Evolutionary conservation across 2,329 filamentous ascomycete species (phyloP).

Genomic region (Monascus ruber): DNA sequence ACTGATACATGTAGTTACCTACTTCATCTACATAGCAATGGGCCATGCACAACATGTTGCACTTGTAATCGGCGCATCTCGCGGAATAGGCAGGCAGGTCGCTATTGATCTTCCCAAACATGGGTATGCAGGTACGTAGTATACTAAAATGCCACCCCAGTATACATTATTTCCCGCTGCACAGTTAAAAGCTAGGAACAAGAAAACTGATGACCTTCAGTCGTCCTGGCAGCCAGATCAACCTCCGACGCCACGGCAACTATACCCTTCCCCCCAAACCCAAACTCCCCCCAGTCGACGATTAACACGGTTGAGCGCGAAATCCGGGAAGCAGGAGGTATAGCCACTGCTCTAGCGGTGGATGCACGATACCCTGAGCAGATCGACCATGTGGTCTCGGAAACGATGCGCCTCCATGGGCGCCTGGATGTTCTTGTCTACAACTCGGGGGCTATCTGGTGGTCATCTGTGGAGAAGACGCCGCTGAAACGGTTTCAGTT

Average conservation of each 20-base stretch:
- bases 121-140: slow-evolving; percentile 54
- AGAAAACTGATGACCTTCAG: slow-evolving; percentile 29
- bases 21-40: slow-evolving; percentile 4
- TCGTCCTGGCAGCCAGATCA: slow-evolving; percentile 67
- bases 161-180: too few relatives aligned
- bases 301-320: slow-evolving; percentile 71
- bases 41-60: slow-evolving; percentile 40
- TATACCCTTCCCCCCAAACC: slow-evolving; percentile 58
- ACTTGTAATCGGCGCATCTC: slow-evolving; percentile 62
- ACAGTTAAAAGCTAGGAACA: neutral
- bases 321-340: slow-evolving; percentile 53
- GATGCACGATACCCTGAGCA: slow-evolving; percentile 57
- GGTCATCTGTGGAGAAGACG: slow-evolving; percentile 62
- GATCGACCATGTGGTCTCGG: slow-evolving; percentile 48
- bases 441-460: slow-evolving; percentile 79
- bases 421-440: slow-evolving; percentile 66
- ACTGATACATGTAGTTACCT: too few relatives aligned
- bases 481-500: slow-evolving; percentile 65
- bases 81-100: slow-evolving; percentile 71
- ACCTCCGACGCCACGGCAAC: slow-evolving; percentile 50
- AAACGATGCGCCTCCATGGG: slow-evolving; percentile 48
- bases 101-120: slow-evolving; percentile 63
- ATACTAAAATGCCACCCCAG: neutral
- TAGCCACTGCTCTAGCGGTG: slow-evolving; percentile 54
- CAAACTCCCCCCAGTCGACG: slow-evolving; percentile 63